These are phyloP conservation scores for barley (Hordeum vulgare) DNA, from an alignment of 176 grass and related monocot species.

Conservation along the genomic window DNA sequence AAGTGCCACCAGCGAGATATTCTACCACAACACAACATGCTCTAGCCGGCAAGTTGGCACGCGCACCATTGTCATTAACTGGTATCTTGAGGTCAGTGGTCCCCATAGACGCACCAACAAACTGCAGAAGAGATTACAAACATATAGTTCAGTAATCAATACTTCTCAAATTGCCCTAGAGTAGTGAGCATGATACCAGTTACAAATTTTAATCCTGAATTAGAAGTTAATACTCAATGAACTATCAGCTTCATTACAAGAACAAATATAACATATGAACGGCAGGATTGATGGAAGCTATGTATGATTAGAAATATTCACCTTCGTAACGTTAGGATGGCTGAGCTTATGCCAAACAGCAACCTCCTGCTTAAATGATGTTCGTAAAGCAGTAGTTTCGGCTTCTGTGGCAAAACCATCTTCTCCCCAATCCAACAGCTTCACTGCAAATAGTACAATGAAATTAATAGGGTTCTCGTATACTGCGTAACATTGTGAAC, in stretches of 20 bases:
- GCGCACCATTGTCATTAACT: conserved; percentile 32
- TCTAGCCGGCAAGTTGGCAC: conserved; percentile 56
- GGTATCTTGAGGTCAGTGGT: conserved; percentile 78
- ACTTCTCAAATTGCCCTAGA: not conserved
- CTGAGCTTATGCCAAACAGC: conserved; percentile 94
- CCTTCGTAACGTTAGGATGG: conserved; percentile 91
- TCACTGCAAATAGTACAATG: conserved; percentile 46
- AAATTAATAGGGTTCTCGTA: not conserved
- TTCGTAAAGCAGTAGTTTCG: conserved; percentile 55
- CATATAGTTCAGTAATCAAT: not conserved
- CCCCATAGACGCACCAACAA: conserved; percentile 93
- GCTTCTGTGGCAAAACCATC: conserved; percentile 80
- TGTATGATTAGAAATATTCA: conserved; percentile 12
- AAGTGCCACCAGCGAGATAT: conserved; percentile 78
- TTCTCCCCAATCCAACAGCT: conserved; percentile 93
- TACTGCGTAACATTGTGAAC: not conserved
- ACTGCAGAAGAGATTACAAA: conserved; percentile 37
- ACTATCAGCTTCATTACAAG: not conserved
- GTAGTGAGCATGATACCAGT: not conserved
- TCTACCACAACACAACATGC: conserved; percentile 91
- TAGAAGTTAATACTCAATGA: not conserved
- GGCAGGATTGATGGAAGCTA: not conserved
- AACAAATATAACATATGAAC: conserved; percentile 14
- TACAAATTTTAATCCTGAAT: not conserved
- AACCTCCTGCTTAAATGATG: conserved; percentile 84